Percentiles rank a stretch among this genome's conserved stretches.
phyloP scores from a whole-genome alignment of 139 green algal genomes.

The Picochlorum sp. region DNA sequence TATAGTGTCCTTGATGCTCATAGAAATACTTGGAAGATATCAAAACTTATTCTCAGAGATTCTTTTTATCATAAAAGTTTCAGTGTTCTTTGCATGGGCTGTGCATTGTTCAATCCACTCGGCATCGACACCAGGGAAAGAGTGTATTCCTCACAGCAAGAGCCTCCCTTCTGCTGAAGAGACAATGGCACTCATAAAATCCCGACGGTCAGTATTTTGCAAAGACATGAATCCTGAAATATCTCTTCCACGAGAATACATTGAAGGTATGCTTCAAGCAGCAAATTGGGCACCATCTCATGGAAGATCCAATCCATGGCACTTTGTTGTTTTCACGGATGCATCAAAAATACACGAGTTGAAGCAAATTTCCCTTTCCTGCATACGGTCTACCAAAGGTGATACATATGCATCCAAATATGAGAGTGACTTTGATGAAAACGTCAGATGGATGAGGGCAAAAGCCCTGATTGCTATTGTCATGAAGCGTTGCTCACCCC shows the following conservation, averaged over 20 bases:
- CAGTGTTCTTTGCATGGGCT: too few relatives aligned
- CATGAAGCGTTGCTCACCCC: not conserved
- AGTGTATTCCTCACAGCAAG: too few relatives aligned
- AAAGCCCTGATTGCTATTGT: not conserved
- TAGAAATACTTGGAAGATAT: too few relatives aligned
- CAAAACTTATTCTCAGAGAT: too few relatives aligned
- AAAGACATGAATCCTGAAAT: not conserved
- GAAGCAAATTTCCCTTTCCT: not conserved
- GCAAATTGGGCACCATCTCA: slow-evolving; percentile 14
- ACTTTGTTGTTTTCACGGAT: slow-evolving; percentile 14
- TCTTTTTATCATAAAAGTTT: too few relatives aligned
- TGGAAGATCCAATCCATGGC: slow-evolving; percentile 10
- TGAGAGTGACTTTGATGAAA: not conserved
- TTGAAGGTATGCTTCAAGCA: slow-evolving; percentile 8
- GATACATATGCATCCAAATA: not conserved
- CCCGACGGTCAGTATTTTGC: not conserved
- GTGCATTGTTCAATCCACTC: too few relatives aligned
- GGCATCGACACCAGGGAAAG: too few relatives aligned
- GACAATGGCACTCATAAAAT: not conserved
- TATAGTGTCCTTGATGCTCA: too few relatives aligned
- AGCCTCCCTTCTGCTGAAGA: not conserved
- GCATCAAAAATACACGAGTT: not conserved
- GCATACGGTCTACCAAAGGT: not conserved
- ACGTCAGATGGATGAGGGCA: not conserved
- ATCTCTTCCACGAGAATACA: not conserved